phyloP scores from a whole-genome alignment of 352 stramenopile genomes.

The Pythium apleroticum region DNA sequence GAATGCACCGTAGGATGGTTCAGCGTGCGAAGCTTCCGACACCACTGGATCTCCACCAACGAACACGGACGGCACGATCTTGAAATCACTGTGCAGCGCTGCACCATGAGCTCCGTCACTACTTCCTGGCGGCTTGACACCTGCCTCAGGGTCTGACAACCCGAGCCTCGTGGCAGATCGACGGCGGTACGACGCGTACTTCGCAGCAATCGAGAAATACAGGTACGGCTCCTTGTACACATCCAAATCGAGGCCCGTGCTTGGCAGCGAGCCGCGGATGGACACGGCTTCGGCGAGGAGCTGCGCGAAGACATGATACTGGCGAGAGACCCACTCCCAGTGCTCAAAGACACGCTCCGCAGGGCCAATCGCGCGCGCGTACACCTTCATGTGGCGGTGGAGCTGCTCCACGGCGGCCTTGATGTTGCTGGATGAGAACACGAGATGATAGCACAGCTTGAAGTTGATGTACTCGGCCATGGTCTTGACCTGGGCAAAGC shows the following conservation, averaged over 20 bases:
- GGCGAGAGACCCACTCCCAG: constrained; percentile 81
- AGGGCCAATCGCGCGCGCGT: constrained; percentile 50
- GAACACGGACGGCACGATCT: constrained; percentile 71
- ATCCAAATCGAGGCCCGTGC: constrained; percentile 65
- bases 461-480: constrained; percentile 89
- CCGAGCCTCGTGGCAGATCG: constrained; percentile 64
- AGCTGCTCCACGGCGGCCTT: constrained; percentile 85
- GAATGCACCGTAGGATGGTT: constrained; percentile 54
- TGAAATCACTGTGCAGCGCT: constrained; percentile 49
- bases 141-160: constrained; percentile 31
- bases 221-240: constrained; percentile 88
- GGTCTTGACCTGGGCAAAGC: constrained; percentile 69
- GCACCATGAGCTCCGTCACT: constrained; percentile 16
- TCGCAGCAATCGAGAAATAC: constrained; percentile 82
- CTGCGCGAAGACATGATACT: constrained; percentile 89
- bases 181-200: constrained; percentile 77
- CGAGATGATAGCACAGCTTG: constrained; percentile 87
- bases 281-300: constrained; percentile 70
- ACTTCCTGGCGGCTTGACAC: constrained; percentile 16
- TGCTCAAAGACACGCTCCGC: constrained; percentile 72
- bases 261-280: constrained; percentile 57
- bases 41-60: constrained; percentile 71
- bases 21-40: constrained; percentile 42
- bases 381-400: constrained; percentile 77
- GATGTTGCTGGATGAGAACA: constrained; percentile 84